Conservation (phyloP, 768 basidiomycete species). For the Thelephora aurantiotincta region DNA sequence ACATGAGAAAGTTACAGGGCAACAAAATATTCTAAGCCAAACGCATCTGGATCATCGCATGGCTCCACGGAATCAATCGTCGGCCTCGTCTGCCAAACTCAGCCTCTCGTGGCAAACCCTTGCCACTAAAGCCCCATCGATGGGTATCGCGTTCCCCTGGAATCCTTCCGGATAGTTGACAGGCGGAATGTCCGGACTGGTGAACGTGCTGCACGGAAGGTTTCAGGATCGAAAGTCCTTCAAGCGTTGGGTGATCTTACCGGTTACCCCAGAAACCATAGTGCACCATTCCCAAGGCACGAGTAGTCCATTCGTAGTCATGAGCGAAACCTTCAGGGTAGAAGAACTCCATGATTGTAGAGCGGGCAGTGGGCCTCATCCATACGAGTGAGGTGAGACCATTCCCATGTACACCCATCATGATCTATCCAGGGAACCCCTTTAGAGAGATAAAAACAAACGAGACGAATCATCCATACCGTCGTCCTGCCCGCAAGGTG, state of each 20-base stretch:
- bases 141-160: slow-evolving; percentile 73
- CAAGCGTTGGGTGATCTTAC: slow-evolving; percentile 22
- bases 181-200: slow-evolving; percentile 54
- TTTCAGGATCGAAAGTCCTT: slow-evolving; percentile 1
- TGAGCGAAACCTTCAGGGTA: slow-evolving; percentile 72
- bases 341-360: slow-evolving; percentile 91
- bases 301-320: slow-evolving; percentile 72
- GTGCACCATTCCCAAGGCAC: slow-evolving; percentile 73
- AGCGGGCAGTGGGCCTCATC: slow-evolving; percentile 77
- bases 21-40: background rate
- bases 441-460: background rate
- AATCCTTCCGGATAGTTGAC: slow-evolving; percentile 79
- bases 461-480: slow-evolving; percentile 26
- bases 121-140: slow-evolving; percentile 60
- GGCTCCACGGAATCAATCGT: slow-evolving; percentile 26
- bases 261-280: slow-evolving; percentile 73
- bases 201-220: slow-evolving; percentile 41
- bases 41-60: background rate
- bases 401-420: slow-evolving; percentile 93
- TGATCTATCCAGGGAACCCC: slow-evolving; percentile 37
- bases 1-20: no score
- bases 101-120: slow-evolving; percentile 43
- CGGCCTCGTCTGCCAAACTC: slow-evolving; percentile 41
- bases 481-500: slow-evolving; percentile 73
- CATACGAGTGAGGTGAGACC: slow-evolving; percentile 79